phyloP scores from a whole-genome alignment of 345 rosid genomes.

The Linum lewisii region DNA sequence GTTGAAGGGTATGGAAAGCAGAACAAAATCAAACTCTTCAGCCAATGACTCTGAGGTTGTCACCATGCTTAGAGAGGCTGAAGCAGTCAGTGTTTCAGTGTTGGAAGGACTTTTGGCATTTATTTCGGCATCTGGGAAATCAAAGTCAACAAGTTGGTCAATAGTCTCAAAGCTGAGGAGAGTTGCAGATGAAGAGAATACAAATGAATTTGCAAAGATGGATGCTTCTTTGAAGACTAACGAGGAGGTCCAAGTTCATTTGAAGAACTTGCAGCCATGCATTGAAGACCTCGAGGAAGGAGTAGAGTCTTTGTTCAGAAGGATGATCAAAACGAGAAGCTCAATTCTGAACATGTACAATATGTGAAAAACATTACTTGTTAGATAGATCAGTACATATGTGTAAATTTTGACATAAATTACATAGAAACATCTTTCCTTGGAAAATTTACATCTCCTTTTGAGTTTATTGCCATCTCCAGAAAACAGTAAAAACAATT shows the following conservation, averaged over 20 bases:
- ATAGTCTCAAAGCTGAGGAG: constrained; percentile 27
- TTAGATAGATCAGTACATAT: neutral
- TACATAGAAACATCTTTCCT: too few relatives aligned
- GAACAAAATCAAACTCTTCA: neutral
- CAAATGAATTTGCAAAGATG: constrained; percentile 24
- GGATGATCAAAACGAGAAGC: constrained; percentile 32
- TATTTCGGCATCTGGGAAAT: constrained; percentile 23
- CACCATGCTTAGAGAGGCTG: too few relatives aligned
- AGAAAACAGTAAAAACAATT: too few relatives aligned
- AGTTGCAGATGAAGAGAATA: constrained; percentile 8
- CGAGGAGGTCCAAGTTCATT: constrained; percentile 12
- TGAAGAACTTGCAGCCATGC: constrained; percentile 23
- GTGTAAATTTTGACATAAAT: neutral
- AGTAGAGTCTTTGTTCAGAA: constrained; percentile 27
- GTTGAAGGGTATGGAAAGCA: neutral
- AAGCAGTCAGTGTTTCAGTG: constrained; percentile 9
- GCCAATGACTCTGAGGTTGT: neutral
- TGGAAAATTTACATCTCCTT: too few relatives aligned
- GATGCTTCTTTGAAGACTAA: constrained; percentile 20
- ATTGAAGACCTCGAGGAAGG: constrained; percentile 43
- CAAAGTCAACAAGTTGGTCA: constrained; percentile 27
- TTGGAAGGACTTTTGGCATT: constrained; percentile 32
- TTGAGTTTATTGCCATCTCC: too few relatives aligned
- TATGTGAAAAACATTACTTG: neutral
- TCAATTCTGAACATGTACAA: constrained; percentile 31